A percentile compares a stretch with the other conserved stretches of the same genome.
Conservation (phyloP, 495 filamentous ascomycete species). For the Penicillium bovifimosum region DNA sequence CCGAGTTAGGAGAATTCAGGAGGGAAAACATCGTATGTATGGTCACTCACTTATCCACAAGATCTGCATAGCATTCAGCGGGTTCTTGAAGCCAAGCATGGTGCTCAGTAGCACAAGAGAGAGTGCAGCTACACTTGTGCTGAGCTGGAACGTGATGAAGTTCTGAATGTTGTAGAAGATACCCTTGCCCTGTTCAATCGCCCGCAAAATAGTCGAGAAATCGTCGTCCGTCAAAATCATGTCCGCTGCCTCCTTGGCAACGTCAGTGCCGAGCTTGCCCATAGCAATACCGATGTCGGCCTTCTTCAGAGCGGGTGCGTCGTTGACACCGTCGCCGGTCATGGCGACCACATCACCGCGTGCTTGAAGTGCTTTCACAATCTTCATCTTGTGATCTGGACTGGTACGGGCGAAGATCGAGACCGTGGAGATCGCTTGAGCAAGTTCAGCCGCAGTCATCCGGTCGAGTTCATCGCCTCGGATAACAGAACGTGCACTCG, state of each 20-base stretch:
- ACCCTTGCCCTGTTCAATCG: constrained; percentile 97
- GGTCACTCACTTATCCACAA: constrained; percentile 89
- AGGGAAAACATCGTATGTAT: not conserved
- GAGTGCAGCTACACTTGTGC: constrained; percentile 90
- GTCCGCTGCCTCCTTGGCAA: constrained; percentile 98
- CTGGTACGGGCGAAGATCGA: constrained; percentile 94
- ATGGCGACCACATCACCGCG: constrained; percentile 97
- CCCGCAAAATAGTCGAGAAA: constrained; percentile 92
- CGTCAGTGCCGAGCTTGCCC: constrained; percentile 91
- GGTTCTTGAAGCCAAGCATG: constrained; percentile 84
- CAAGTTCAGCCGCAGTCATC: constrained; percentile 80
- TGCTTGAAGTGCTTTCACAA: constrained; percentile 82
- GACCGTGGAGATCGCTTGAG: constrained; percentile 75
- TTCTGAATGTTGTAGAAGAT: constrained; percentile 99
- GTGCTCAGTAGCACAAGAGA: constrained; percentile 89
- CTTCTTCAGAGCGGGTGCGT: constrained; percentile 93
- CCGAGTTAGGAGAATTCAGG: constrained; percentile 1
- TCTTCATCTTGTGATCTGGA: constrained; percentile 97
- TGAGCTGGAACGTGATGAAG: constrained; percentile 97
- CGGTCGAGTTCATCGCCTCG: constrained; percentile 84
- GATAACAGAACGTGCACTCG: constrained; percentile 60
- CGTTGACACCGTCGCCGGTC: constrained; percentile 98
- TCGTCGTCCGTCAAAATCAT: constrained; percentile 99
- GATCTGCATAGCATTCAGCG: constrained; percentile 98
- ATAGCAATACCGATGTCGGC: constrained; percentile 98